Evolutionary conservation across 2,329 filamentous ascomycete genomes (phyloP).

Genomic region (Scleromitrula shiraiana): DNA sequence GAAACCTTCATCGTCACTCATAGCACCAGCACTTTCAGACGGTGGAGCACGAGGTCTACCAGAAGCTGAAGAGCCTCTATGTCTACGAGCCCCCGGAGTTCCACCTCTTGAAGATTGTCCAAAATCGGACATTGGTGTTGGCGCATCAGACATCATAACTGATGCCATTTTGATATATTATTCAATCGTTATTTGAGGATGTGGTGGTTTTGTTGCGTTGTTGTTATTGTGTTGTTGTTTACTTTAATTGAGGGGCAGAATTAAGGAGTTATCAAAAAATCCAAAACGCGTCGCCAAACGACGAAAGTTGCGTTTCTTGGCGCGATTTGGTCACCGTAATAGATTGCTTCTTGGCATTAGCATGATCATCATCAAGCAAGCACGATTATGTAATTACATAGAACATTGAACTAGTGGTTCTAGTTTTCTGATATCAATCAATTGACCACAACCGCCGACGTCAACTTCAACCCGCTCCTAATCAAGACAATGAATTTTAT

Average conservation of each 20-base stretch:
- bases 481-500: background rate
- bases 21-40: constrained; percentile 51
- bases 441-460: background rate
- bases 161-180: constrained; percentile 24
- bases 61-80: constrained; percentile 25
- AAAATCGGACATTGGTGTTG: constrained; percentile 19
- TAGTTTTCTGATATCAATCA: too few species aligned
- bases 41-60: constrained; percentile 38
- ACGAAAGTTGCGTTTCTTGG: constrained; percentile 14
- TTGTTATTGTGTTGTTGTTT: constrained; percentile 10
- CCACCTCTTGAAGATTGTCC: constrained; percentile 19
- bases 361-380: too few species aligned
- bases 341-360: constrained; percentile 13
- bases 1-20: constrained; percentile 57
- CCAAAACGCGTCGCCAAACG: constrained; percentile 6
- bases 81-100: constrained; percentile 22
- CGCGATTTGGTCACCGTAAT: constrained; percentile 21
- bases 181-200: background rate
- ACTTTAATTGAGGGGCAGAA: constrained; percentile 20
- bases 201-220: constrained; percentile 13
- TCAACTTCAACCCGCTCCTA: too few species aligned
- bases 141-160: constrained; percentile 28
- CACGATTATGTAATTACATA: too few species aligned
- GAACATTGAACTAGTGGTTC: too few species aligned
- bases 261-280: constrained; percentile 14